These are phyloP conservation scores for Diatrype stigma DNA, from an alignment of 2,329 filamentous ascomycete genomes.

Conservation along the genomic window DNA sequence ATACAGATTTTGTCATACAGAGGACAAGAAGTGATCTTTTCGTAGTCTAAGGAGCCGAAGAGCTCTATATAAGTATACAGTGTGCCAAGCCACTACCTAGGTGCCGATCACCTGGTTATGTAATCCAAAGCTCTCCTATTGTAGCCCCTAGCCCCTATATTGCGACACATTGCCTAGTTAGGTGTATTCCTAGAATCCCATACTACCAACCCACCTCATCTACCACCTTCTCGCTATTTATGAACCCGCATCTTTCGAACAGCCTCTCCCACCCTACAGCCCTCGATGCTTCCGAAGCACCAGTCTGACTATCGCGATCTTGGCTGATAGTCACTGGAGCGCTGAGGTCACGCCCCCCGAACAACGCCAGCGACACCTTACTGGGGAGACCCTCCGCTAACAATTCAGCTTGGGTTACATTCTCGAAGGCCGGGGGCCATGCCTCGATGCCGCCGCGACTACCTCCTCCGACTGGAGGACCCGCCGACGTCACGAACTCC, in stretches of 20 bases:
- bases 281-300: conserved; percentile 4
- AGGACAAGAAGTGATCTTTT: too few species aligned
- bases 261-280: conserved; percentile 17
- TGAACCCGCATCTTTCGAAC: conserved; percentile 20
- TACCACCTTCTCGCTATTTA: conserved; percentile 11
- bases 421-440: conserved; percentile 10
- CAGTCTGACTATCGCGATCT: not conserved
- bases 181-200: too few species aligned
- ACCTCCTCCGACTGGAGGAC: not conserved
- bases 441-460: not conserved
- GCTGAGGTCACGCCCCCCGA: conserved; percentile 3
- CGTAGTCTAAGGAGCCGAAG: too few species aligned
- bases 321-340: conserved; percentile 4
- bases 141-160: too few species aligned
- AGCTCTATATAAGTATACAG: too few species aligned
- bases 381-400: conserved; percentile 5
- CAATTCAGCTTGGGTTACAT: conserved; percentile 4
- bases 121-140: too few species aligned
- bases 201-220: too few species aligned
- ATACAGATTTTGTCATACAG: too few species aligned
- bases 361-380: conserved; percentile 4
- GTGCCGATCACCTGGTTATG: too few species aligned
- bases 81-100: too few species aligned
- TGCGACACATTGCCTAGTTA: too few species aligned
- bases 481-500: conserved; percentile 8